A percentile compares a stretch with the other conserved stretches of the same genome.
phyloP scores from a whole-genome alignment of 108 stramenopile genomes.

The Discostella pseudostelligera region DNA sequence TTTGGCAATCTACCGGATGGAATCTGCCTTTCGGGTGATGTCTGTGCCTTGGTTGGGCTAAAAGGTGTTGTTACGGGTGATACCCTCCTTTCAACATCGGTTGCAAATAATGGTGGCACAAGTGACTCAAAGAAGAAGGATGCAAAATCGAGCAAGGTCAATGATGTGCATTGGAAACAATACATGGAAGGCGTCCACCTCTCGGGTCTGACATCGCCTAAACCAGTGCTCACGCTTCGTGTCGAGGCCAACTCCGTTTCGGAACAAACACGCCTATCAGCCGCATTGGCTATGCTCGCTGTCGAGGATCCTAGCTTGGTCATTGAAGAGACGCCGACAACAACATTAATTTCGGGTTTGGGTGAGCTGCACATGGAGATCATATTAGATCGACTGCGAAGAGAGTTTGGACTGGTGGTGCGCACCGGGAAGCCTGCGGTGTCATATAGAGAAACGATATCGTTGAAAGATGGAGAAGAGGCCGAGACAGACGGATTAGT shows the following conservation, averaged over 20 bases:
- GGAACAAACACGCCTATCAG: slow-evolving; percentile 64
- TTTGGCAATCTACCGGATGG: slow-evolving; percentile 78
- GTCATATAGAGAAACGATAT: slow-evolving; percentile 78
- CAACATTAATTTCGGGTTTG: slow-evolving; percentile 76
- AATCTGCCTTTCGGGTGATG: slow-evolving; percentile 69
- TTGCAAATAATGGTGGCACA: slow-evolving; percentile 7
- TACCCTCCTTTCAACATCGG: slow-evolving; percentile 65
- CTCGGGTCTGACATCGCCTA: slow-evolving; percentile 80
- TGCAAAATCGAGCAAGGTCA: slow-evolving; percentile 40
- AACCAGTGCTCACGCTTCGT: slow-evolving; percentile 87
- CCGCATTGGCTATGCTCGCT: slow-evolving; percentile 60
- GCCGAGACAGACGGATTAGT: slow-evolving; percentile 72
- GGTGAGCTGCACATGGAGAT: slow-evolving; percentile 91
- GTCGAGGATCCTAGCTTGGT: slow-evolving; percentile 87
- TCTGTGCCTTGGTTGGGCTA: slow-evolving; percentile 85
- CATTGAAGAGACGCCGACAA: slow-evolving; percentile 79
- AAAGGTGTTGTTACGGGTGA: slow-evolving; percentile 85
- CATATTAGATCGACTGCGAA: slow-evolving; percentile 67
- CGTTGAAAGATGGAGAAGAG: slow-evolving; percentile 30
- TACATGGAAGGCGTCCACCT: slow-evolving; percentile 53
- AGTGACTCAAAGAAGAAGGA: slow-evolving; percentile 21
- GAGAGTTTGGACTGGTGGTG: slow-evolving; percentile 77
- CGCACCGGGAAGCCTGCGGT: slow-evolving; percentile 77
- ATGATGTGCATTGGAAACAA: slow-evolving; percentile 41
- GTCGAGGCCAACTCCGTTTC: slow-evolving; percentile 69